These are phyloP conservation scores for Ophiostoma fasciatum DNA, from an alignment of 2,329 filamentous ascomycete species.

Conservation along the genomic window DNA sequence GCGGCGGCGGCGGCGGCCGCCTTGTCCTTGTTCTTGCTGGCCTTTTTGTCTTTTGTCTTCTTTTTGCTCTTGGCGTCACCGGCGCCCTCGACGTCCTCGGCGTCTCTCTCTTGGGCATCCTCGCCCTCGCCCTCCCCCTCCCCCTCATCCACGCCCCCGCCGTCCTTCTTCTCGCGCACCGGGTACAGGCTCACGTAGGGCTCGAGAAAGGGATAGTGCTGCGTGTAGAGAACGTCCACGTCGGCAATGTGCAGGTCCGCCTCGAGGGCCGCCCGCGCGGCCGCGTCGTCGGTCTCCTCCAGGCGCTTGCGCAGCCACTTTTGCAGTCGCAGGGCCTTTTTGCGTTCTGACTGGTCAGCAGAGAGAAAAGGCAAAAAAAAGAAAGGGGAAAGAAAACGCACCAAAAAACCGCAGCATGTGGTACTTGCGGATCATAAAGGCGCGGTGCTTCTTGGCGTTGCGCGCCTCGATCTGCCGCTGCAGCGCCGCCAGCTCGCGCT, in stretches of 20 bases:
- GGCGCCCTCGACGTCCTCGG: not conserved
- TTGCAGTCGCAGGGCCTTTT: conserved; percentile 53
- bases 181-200: conserved; percentile 53
- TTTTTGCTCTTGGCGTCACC: too few relatives aligned
- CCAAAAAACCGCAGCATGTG: conserved; percentile 80
- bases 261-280: conserved; percentile 36
- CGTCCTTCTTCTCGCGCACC: not conserved
- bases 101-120: not conserved
- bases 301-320: conserved; percentile 50
- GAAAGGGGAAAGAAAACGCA: conserved; percentile 27
- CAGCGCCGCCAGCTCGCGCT: conserved; percentile 55
- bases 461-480: conserved; percentile 47
- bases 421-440: conserved; percentile 61
- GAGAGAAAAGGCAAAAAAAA: too few relatives aligned
- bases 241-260: conserved; percentile 50
- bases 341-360: conserved; percentile 55
- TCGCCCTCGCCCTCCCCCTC: conserved; percentile 17
- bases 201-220: conserved; percentile 56
- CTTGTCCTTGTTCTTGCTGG: not conserved
- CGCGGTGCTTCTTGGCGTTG: conserved; percentile 44
- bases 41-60: conserved; percentile 14
- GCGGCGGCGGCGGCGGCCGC: conserved; percentile 11
- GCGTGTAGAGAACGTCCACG: conserved; percentile 62
- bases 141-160: conserved; percentile 10
- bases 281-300: conserved; percentile 31